Conservation (phyloP, 2,329 filamentous ascomycete genomes). For the Drechslera avenae region DNA sequence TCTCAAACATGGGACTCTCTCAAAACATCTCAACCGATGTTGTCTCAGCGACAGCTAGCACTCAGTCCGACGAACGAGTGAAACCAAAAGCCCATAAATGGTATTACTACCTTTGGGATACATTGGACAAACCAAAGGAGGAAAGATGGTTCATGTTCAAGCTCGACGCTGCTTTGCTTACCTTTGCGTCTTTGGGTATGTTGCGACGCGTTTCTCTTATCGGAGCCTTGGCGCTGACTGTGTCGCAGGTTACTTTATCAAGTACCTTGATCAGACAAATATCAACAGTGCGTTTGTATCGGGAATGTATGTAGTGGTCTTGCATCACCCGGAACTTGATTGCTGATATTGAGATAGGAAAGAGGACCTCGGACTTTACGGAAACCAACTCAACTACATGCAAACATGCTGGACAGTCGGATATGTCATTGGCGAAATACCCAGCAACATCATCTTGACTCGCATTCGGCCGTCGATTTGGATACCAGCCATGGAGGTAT, state of each 20-base stretch:
- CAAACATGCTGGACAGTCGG: constrained; percentile 65
- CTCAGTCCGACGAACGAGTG: not conserved
- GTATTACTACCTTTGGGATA: constrained; percentile 31
- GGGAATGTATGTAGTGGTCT: constrained; percentile 19
- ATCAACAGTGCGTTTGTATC: constrained; percentile 36
- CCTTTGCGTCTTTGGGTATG: constrained; percentile 52
- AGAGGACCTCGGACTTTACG: constrained; percentile 30
- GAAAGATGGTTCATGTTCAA: constrained; percentile 34
- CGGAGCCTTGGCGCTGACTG: not conserved
- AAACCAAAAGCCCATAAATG: constrained; percentile 12
- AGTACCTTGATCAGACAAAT: constrained; percentile 33
- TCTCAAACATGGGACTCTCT: not conserved
- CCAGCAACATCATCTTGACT: constrained; percentile 33
- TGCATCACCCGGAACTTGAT: accelerated
- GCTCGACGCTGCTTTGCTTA: constrained; percentile 51
- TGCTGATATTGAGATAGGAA: constrained; percentile 11
- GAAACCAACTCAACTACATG: constrained; percentile 49
- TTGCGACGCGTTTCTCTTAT: not conserved
- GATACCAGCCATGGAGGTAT: constrained; percentile 17
- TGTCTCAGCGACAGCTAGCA: not conserved
- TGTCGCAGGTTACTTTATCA: constrained; percentile 14
- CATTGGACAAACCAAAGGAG: constrained; percentile 24
- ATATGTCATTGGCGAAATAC: constrained; percentile 54
- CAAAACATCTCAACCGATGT: constrained; percentile 1
- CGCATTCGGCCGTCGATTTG: constrained; percentile 16